Percentiles rank a stretch among this genome's conserved stretches.
Evolutionary conservation across 768 basidiomycete genomes (phyloP).

Genomic region (Lactarius pseudohatsudake): DNA sequence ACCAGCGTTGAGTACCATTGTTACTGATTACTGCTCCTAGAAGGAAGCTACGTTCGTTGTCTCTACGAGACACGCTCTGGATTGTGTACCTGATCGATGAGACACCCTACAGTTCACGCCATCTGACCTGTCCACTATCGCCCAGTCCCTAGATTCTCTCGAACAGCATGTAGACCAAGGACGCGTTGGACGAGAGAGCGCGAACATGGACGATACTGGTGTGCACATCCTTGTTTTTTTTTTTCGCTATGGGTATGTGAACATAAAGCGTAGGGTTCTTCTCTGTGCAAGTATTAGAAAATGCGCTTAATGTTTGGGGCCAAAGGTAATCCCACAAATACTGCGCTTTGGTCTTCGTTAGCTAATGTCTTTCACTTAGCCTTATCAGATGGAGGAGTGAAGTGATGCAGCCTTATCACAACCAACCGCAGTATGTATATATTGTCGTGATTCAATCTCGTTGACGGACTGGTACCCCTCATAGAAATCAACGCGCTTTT

Average conservation of each 20-base stretch:
- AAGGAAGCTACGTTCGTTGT: constrained; percentile 49
- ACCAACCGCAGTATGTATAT: constrained; percentile 67
- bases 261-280: constrained; percentile 66
- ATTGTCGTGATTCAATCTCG: constrained; percentile 8
- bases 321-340: constrained; percentile 52
- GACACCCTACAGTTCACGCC: constrained; percentile 60
- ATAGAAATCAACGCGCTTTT: constrained; percentile 79
- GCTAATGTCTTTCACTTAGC: constrained; percentile 39
- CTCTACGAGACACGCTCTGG: constrained; percentile 4
- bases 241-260: neutral
- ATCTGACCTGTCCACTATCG: constrained; percentile 76
- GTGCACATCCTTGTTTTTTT: constrained; percentile 32
- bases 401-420: constrained; percentile 73
- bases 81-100: constrained; percentile 26
- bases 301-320: constrained; percentile 82
- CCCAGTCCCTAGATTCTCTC: constrained; percentile 61
- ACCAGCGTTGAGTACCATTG: constrained; percentile 14
- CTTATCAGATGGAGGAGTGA: constrained; percentile 85
- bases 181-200: constrained; percentile 47
- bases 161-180: constrained; percentile 59
- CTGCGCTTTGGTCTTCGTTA: neutral
- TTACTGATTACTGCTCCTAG: constrained; percentile 33
- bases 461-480: constrained; percentile 20
- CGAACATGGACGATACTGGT: constrained; percentile 90
- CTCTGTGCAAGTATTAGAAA: constrained; percentile 85